Evolutionary conservation across 140 eudicot species (phyloP).

Genomic region (Erigeron philadelphicus): DNA sequence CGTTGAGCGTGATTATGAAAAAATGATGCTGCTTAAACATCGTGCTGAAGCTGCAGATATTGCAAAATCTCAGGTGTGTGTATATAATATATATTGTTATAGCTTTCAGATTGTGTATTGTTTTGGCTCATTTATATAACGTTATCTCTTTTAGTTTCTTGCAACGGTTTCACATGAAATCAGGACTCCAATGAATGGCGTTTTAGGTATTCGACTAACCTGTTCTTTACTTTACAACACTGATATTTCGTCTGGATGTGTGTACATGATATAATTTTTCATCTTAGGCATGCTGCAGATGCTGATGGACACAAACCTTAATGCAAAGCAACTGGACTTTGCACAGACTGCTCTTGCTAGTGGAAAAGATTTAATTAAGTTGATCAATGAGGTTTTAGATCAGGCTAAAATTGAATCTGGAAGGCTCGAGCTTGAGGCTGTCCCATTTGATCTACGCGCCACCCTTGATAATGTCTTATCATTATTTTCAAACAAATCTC

Average conservation of each 20-base stretch:
- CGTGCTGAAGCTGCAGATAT: slow-evolving; percentile 93
- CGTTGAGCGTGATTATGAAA: slow-evolving; percentile 49
- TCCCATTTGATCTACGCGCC: slow-evolving; percentile 73
- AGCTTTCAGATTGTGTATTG: background rate
- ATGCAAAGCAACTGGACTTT: slow-evolving; percentile 60
- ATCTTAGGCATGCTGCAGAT: slow-evolving; percentile 81
- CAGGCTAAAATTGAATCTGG: slow-evolving; percentile 96
- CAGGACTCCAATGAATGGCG: slow-evolving; percentile 99
- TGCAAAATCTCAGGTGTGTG: slow-evolving; percentile 86
- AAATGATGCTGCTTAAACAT: slow-evolving; percentile 62
- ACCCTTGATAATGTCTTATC: slow-evolving; percentile 74
- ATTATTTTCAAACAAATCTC: slow-evolving; percentile 64
- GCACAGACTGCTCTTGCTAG: slow-evolving; percentile 83
- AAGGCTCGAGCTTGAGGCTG: slow-evolving; percentile 84
- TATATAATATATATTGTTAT: background rate
- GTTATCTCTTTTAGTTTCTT: slow-evolving; percentile 52
- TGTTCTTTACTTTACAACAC: background rate
- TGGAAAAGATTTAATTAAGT: slow-evolving; percentile 70
- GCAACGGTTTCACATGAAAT: slow-evolving; percentile 96
- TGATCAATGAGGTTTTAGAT: slow-evolving; percentile 81
- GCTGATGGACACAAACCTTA: slow-evolving; percentile 84
- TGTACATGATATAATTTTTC: background rate
- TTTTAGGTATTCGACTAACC: slow-evolving; percentile 47
- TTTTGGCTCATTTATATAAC: background rate
- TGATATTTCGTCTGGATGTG: background rate